Percentiles rank a stretch among this genome's conserved stretches.
Evolutionary conservation across 306 rosid species (phyloP).

Genomic region (Arachis hypogaea): DNA sequence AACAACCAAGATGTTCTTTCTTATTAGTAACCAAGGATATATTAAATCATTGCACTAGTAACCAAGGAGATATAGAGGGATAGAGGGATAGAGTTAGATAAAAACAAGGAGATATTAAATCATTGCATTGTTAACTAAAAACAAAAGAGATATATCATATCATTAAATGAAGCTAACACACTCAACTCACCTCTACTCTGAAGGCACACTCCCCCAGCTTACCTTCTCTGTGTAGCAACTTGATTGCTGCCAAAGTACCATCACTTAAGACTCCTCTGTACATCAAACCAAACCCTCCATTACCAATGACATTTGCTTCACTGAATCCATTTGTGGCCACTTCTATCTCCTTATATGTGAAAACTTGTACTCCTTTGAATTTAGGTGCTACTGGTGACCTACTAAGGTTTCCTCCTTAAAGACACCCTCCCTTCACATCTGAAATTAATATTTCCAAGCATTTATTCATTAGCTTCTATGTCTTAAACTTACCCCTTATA

Average conservation of each 20-base stretch:
- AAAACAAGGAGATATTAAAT: constrained; percentile 43
- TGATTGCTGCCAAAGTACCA: too few relatives aligned
- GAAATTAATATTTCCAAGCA: constrained; percentile 34
- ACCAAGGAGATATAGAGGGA: neutral
- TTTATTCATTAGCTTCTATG: constrained; percentile 18
- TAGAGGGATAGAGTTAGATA: constrained; percentile 33
- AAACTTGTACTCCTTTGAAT: constrained; percentile 78
- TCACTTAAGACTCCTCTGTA: too few relatives aligned
- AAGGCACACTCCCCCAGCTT: constrained; percentile 95
- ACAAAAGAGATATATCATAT: constrained; percentile 16
- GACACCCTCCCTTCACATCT: constrained; percentile 87
- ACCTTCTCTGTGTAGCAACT: constrained; percentile 58
- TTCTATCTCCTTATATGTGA: constrained; percentile 82
- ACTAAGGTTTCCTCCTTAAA: constrained; percentile 36
- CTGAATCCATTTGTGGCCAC: constrained; percentile 67
- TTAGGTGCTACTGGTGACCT: constrained; percentile 48
- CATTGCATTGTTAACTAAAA: neutral
- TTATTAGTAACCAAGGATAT: too few relatives aligned
- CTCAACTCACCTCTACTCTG: constrained; percentile 76
- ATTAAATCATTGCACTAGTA: too few relatives aligned
- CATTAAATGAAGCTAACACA: constrained; percentile 50
- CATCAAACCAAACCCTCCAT: too few relatives aligned
- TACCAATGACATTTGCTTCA: constrained; percentile 67
- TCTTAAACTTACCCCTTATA: neutral
- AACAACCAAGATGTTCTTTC: too few relatives aligned